Evolutionary conservation across 106 monocot species (phyloP).

Genomic region (Acorus gramineus): DNA sequence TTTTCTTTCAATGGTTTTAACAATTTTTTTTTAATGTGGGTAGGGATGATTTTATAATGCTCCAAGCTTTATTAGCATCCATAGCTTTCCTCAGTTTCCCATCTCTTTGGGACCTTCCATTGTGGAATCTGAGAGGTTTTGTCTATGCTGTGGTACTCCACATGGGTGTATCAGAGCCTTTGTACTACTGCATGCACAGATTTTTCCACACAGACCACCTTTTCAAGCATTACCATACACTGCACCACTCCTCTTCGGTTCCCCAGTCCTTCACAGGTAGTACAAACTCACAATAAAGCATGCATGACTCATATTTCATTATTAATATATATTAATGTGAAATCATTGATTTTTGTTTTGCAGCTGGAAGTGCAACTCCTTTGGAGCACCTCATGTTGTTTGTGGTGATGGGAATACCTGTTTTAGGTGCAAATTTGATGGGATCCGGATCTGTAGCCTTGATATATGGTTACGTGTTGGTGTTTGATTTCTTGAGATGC

Average conservation of each 20-base stretch:
- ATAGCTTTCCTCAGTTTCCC: background rate
- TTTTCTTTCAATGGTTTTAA: slow-evolving; percentile 13
- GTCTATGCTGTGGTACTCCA: slow-evolving; percentile 14
- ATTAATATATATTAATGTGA: no score
- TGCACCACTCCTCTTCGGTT: slow-evolving; percentile 21
- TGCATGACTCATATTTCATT: no score
- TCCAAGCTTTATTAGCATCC: slow-evolving; percentile 19
- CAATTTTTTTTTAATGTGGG: background rate
- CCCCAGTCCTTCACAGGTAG: slow-evolving; percentile 20
- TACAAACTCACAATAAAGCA: background rate
- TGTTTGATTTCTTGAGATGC: background rate
- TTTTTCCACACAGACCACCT: slow-evolving; percentile 11
- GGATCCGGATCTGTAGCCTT: background rate
- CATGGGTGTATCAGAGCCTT: slow-evolving; percentile 20
- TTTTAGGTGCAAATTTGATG: background rate
- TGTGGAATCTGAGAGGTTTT: slow-evolving; percentile 8
- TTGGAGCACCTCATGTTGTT: no score
- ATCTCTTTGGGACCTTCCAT: slow-evolving; percentile 4
- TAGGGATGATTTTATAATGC: slow-evolving; percentile 29
- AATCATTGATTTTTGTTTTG: no score
- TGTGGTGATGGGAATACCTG: background rate
- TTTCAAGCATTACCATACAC: slow-evolving; percentile 18
- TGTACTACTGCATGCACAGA: slow-evolving; percentile 23
- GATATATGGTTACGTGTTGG: background rate
- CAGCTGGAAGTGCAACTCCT: no score